Conservation (phyloP, 106 monocot genomes). For the Agapanthus africanus region DNA sequence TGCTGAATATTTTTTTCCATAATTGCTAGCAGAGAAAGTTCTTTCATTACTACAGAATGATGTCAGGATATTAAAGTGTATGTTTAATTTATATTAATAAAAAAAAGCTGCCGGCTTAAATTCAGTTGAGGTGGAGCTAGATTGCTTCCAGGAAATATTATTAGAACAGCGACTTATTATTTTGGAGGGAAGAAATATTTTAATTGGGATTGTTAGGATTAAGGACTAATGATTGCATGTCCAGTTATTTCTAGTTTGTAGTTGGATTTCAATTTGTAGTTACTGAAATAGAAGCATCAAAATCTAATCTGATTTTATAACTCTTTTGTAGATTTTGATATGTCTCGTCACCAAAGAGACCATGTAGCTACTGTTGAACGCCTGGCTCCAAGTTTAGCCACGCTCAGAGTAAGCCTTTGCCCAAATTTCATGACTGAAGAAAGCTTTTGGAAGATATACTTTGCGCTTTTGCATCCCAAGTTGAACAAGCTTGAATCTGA, state of each 20-base stretch:
- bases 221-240: not conserved
- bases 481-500: conserved; percentile 14
- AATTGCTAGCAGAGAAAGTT: not conserved
- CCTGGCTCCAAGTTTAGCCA: conserved; percentile 9
- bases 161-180: not conserved
- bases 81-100: no score
- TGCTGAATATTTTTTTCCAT: not conserved
- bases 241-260: not conserved
- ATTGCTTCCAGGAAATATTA: not conserved
- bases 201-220: not conserved
- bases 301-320: no score
- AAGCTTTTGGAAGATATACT: conserved; percentile 19
- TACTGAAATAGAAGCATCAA: no score
- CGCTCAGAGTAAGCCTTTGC: conserved; percentile 15
- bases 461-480: conserved; percentile 17
- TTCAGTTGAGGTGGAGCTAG: not conserved
- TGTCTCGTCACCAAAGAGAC: conserved; percentile 10
- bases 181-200: not conserved
- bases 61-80: not conserved
- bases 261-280: not conserved
- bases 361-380: conserved; percentile 11
- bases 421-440: conserved; percentile 12
- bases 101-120: no score
- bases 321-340: conserved; percentile 18
- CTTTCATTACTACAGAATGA: not conserved